Base-by-base conservation (phyloP, 345 rosid genomes). In the Boechera divaricarpa region DNA sequence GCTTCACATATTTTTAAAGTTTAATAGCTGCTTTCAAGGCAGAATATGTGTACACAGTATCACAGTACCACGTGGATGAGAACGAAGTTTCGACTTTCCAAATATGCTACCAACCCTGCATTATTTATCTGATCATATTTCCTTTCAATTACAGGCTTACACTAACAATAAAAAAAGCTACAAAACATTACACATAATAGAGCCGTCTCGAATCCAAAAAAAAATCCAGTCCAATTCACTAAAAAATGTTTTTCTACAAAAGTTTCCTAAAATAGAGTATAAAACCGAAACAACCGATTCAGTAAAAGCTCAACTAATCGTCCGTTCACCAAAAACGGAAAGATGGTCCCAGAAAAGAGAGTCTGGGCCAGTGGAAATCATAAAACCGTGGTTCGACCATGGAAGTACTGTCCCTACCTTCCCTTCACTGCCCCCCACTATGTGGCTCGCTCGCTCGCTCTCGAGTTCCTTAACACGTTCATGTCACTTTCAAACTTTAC, bases 291-390 rank as follows among this genome's bases (percentile, higher is more conserved):
- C 49, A 21, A 11, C 18, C 32, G 66, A 61, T 61, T 24, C 18
- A 61, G 32, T 12, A 61, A 12, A 49, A 36, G 32, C 16, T 38
- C 32, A 21, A 39, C 31, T 7, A 36, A 60, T 10, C 1, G 10
- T 61, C 32, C 67, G 67, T 39, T 39, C 66, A 24, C 8, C 64
- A 16, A 59, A 36, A 36, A 36, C 15, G 12, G 64, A 61, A 61
- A 61, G 10, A 11, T 38, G 32, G 65, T 21, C 65, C 16, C 9
- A 21, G 4, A 11, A 3, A 15, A 39, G n/a, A 6, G 49, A 24
- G 6, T 24, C 3, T 21, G 24, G 24, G 24, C 24, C 24, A 21
- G 24, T 21, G 1, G 8, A 39, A 12, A 41, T 24, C 67, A 1
- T 24, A 6, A 62, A 62, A 2, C 18, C 67, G 49, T 39, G 33